Conservation (phyloP, 768 basidiomycete species). For the Phlegmacium glaucopus region DNA sequence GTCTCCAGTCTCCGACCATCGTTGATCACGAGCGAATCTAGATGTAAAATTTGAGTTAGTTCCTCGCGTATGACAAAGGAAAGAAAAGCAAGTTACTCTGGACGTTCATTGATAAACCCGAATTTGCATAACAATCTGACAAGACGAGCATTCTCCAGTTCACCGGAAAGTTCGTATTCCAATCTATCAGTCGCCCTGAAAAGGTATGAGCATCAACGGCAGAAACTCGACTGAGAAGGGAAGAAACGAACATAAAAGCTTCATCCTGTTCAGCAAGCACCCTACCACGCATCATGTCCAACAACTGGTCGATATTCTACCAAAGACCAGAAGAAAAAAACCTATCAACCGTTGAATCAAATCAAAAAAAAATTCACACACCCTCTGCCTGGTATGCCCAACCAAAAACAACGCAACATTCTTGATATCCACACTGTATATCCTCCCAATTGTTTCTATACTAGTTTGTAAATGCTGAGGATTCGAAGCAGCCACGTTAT, state of each 20-base stretch:
- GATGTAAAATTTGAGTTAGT: neutral
- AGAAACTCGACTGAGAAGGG: neutral
- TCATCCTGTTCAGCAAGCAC: slow-evolving; percentile 82
- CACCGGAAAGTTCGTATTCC: slow-evolving; percentile 80
- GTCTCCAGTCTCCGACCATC: slow-evolving; percentile 99
- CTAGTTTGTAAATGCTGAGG: slow-evolving; percentile 64
- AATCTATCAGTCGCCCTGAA: slow-evolving; percentile 74
- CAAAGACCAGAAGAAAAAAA: neutral
- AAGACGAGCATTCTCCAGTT: slow-evolving; percentile 91
- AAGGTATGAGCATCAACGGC: neutral
- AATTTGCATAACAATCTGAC: slow-evolving; percentile 90
- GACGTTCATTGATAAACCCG: slow-evolving; percentile 98
- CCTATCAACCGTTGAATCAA: neutral
- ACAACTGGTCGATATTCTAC: slow-evolving; percentile 74
- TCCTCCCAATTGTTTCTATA: slow-evolving; percentile 68
- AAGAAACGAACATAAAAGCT: slow-evolving; percentile 58
- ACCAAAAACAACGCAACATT: slow-evolving; percentile 74
- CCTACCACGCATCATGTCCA: slow-evolving; percentile 74
- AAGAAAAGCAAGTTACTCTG: slow-evolving; percentile 66
- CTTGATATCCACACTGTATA: slow-evolving; percentile 83
- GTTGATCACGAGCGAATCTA: slow-evolving; percentile 91
- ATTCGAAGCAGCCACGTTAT: slow-evolving; percentile 55
- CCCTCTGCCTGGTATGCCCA: slow-evolving; percentile 66
- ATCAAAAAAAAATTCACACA: too few species aligned
- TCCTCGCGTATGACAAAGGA: neutral